phyloP scores from a whole-genome alignment of 768 basidiomycete species.

The Pluteus cervinus region DNA sequence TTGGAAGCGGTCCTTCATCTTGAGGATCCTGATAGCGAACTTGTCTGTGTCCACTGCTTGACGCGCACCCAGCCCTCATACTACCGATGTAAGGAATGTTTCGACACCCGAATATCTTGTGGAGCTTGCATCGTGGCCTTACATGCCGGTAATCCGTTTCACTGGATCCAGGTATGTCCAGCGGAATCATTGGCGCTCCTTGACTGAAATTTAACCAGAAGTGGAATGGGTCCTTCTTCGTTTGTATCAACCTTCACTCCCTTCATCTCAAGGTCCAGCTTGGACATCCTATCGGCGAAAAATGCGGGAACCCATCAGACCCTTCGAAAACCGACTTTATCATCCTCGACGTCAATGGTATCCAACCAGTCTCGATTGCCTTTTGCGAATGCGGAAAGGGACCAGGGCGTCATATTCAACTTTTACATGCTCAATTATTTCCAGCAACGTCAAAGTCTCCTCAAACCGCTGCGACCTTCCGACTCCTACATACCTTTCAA shows the following conservation, averaged over 20 bases:
- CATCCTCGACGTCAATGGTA: conserved; percentile 9
- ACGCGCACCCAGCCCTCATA: no score
- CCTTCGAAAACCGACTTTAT: conserved; percentile 6
- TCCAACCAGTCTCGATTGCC: conserved; percentile 11
- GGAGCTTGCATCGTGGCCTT: no score
- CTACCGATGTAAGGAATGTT: no score
- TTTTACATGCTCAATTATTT: conserved; percentile 10
- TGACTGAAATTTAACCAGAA: no score
- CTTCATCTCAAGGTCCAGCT: conserved; percentile 10
- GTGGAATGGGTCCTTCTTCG: conserved; percentile 4
- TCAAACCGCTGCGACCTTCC: conserved; percentile 9
- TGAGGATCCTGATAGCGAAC: no score
- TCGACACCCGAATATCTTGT: no score
- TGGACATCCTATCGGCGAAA: conserved; percentile 6
- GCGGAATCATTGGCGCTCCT: no score
- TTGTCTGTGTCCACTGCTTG: no score
- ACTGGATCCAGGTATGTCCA: no score
- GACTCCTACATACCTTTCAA: conserved; percentile 7
- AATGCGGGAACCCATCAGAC: not conserved
- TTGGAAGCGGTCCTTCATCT: no score
- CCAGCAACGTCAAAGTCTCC: conserved; percentile 9
- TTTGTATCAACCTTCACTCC: conserved; percentile 6
- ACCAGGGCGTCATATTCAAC: conserved; percentile 10
- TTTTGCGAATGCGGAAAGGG: conserved; percentile 13
- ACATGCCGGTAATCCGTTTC: no score